Conservation (phyloP, 1,284 basidiomycete genomes). For the Tetrapyrgos nigripes region DNA sequence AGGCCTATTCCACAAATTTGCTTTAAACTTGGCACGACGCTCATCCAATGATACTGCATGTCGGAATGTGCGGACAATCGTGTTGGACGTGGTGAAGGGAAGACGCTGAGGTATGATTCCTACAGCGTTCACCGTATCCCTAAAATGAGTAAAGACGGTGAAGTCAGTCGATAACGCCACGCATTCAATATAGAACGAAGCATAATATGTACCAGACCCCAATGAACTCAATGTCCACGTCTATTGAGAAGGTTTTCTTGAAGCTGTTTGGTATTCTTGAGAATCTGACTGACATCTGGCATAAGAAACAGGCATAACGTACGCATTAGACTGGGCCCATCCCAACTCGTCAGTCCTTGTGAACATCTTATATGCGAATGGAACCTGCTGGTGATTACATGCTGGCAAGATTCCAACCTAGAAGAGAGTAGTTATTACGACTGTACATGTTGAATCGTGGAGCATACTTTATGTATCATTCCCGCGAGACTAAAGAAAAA, state of each 20-base stretch:
- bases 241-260: slow-evolving; percentile 60
- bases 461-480: slow-evolving; percentile 51
- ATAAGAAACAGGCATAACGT: not conserved
- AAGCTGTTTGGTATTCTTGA: slow-evolving; percentile 55
- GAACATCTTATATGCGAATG: slow-evolving; percentile 63
- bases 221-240: slow-evolving; percentile 58
- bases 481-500: slow-evolving; percentile 44
- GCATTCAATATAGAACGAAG: not conserved
- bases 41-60: slow-evolving; percentile 65
- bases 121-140: slow-evolving; percentile 65
- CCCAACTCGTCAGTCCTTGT: slow-evolving; percentile 46
- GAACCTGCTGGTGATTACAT: slow-evolving; percentile 52
- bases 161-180: not conserved
- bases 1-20: slow-evolving; percentile 48
- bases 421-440: not conserved
- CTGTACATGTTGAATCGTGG: slow-evolving; percentile 32
- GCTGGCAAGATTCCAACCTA: slow-evolving; percentile 11
- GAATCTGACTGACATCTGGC: not conserved
- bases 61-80: slow-evolving; percentile 58
- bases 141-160: slow-evolving; percentile 21
- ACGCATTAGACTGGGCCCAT: slow-evolving; percentile 56
- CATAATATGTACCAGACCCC: slow-evolving; percentile 55
- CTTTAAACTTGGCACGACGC: slow-evolving; percentile 55
- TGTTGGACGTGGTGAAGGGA: slow-evolving; percentile 59
- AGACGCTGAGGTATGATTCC: slow-evolving; percentile 57